These are phyloP conservation scores for Nitzschia putrida DNA, from an alignment of 108 stramenopile species.

Conservation along the genomic window DNA sequence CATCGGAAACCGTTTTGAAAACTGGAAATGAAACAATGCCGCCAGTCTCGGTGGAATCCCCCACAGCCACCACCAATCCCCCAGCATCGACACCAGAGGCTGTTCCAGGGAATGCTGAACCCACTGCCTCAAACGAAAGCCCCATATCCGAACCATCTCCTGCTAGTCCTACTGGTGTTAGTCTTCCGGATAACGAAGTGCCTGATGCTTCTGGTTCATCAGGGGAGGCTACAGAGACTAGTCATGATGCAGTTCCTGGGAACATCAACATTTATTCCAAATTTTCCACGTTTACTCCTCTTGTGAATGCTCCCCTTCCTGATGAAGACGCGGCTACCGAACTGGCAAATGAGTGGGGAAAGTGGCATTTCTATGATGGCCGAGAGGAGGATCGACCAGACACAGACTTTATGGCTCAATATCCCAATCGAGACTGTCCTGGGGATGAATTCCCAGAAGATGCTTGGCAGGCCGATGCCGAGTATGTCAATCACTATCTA, in stretches of 20 bases:
- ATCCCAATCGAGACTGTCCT: slow-evolving; percentile 64
- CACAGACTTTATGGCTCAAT: slow-evolving; percentile 54
- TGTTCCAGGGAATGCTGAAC: too few relatives aligned
- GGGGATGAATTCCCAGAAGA: slow-evolving; percentile 70
- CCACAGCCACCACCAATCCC: too few relatives aligned
- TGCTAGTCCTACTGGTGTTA: too few relatives aligned
- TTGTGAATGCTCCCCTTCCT: slow-evolving; percentile 32
- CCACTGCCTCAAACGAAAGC: too few relatives aligned
- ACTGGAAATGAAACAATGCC: slow-evolving; percentile 4
- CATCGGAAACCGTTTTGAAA: slow-evolving; percentile 16
- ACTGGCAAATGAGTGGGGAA: slow-evolving; percentile 42
- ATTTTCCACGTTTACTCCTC: slow-evolving; percentile 37
- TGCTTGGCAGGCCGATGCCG: slow-evolving; percentile 87
- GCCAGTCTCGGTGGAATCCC: not conserved
- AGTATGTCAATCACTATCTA: slow-evolving; percentile 82
- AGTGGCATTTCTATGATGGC: slow-evolving; percentile 83
- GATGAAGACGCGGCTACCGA: slow-evolving; percentile 21
- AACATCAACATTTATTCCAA: slow-evolving; percentile 30
- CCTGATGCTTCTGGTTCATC: too few relatives aligned
- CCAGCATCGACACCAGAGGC: too few relatives aligned
- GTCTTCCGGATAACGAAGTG: too few relatives aligned
- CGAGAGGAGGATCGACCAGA: slow-evolving; percentile 66
- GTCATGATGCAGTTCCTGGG: too few relatives aligned
- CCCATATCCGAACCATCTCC: too few relatives aligned
- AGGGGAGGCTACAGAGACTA: too few relatives aligned